phyloP scores from a whole-genome alignment of 163 green algal genomes.

The Chloromonas sp. region DNA sequence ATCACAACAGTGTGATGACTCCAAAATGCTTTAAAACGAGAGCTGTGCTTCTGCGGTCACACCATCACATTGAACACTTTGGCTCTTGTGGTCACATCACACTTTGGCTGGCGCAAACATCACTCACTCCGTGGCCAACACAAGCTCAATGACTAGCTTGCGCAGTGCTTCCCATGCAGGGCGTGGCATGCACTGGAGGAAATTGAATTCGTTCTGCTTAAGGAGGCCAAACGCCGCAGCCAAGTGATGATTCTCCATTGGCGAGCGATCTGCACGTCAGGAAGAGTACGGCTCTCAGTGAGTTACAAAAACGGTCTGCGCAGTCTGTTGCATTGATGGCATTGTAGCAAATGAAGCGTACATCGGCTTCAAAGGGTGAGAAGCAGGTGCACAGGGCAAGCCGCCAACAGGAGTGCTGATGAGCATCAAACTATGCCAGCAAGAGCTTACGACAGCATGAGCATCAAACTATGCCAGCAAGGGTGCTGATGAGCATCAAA shows the following conservation, averaged over 20 bases:
- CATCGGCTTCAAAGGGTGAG: too few relatives aligned
- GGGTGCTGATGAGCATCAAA: too few relatives aligned
- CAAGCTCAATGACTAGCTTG: slow-evolving; percentile 55
- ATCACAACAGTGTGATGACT: neutral
- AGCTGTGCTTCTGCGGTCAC: neutral
- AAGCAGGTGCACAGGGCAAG: too few relatives aligned
- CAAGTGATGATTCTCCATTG: slow-evolving; percentile 41
- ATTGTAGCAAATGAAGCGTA: too few relatives aligned
- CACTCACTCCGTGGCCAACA: slow-evolving; percentile 50
- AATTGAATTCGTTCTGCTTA: slow-evolving; percentile 21
- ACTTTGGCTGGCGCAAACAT: too few relatives aligned
- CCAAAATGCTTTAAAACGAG: neutral
- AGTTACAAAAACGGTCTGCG: too few relatives aligned
- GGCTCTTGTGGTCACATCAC: neutral
- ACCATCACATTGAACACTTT: neutral
- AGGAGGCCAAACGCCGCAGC: slow-evolving; percentile 30
- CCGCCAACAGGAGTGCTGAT: too few relatives aligned
- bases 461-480: too few relatives aligned
- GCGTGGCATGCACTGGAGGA: slow-evolving; percentile 35
- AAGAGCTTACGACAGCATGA: too few relatives aligned
- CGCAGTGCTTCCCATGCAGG: slow-evolving; percentile 39
- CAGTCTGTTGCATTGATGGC: too few relatives aligned
- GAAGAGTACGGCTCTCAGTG: neutral
- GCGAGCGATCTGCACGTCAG: slow-evolving; percentile 22
- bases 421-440: too few relatives aligned